Base-by-base conservation (phyloP, 2,329 filamentous ascomycete species). In the Elsinoe australis region DNA sequence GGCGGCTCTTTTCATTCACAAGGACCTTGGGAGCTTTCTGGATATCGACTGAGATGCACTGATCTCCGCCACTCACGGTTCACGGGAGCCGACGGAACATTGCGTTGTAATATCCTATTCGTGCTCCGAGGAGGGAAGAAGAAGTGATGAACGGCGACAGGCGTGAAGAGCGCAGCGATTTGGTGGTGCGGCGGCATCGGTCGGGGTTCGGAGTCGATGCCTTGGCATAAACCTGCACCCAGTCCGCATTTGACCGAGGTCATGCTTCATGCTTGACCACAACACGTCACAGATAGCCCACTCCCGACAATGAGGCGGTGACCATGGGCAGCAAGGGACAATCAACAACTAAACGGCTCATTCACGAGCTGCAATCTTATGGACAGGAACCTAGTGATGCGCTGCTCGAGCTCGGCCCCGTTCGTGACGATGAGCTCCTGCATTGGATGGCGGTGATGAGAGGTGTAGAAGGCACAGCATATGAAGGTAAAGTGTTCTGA, bases 361-460 rank as follows among this genome's bases (percentile, higher is more conserved):
- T 79, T 58, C 74, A 74, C 56, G 79, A 82, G 63, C 67, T 82
- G n/a, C 72, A 76, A 57, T 70, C 73, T 29, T 79, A 79, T 61
- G 65, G 72, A 31, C 68, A 67, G 49, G 69, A 72, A 17, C 78
- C 78, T 2, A 79, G 78, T 50, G 70, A 78, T 33, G 72, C 71
- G 14, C 68, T 80, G 14, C 61, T 76, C 1, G 71, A 74, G 51
- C 72, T 82, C 3, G 74, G 75, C 7, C 78, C 78, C 2, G 61
- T 73, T 26, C 68, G 68, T 54, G 78, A 81, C 51, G 68, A 74
- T 44, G 71, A 82, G 55, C 61, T 83, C 19, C 69, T 78, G 54
- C 70, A 73, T 52, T 79, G 79, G 74, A 69, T 74, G 56, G 78
- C 79, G 2, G 74, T 80, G 4, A 68, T 83, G 59, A 75, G 72